Evolutionary conservation across 257 asterid species (phyloP).

Genomic region (Fraxinus quadrangulata): DNA sequence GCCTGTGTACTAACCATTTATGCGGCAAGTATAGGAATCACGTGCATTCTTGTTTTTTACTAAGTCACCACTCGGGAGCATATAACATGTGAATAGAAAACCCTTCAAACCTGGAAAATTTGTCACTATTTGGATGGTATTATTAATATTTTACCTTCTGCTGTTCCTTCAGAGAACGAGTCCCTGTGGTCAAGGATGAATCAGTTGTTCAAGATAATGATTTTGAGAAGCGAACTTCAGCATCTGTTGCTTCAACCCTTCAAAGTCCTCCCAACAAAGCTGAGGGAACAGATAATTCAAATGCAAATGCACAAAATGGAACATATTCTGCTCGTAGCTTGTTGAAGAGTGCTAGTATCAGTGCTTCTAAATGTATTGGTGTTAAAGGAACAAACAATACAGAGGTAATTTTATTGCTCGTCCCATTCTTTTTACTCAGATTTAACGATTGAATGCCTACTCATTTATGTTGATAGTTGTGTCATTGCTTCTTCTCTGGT

Average conservation of each 20-base stretch:
- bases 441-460: background rate
- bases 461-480: too few species aligned
- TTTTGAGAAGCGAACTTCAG: slow-evolving; percentile 60
- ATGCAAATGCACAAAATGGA: slow-evolving; percentile 37
- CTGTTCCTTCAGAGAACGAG: slow-evolving; percentile 68
- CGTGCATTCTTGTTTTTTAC: too few species aligned
- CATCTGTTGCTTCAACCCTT: slow-evolving; percentile 66
- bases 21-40: too few species aligned
- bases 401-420: slow-evolving; percentile 51
- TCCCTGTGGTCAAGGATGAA: slow-evolving; percentile 73
- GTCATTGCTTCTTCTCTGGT: too few species aligned
- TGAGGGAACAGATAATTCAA: slow-evolving; percentile 44
- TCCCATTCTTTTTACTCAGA: background rate
- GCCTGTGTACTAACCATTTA: too few species aligned
- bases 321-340: slow-evolving; percentile 74
- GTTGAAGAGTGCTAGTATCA: slow-evolving; percentile 92
- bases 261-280: slow-evolving; percentile 57
- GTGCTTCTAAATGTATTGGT: slow-evolving; percentile 82
- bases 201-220: slow-evolving; percentile 39
- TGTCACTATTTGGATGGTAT: too few species aligned
- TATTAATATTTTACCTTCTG: slow-evolving; percentile 7
- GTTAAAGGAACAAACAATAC: slow-evolving; percentile 51
- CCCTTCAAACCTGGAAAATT: background rate
- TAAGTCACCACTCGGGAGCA: too few species aligned
- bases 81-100: too few species aligned